Conservation (phyloP, 345 rosid genomes). For the Salix udensis region DNA sequence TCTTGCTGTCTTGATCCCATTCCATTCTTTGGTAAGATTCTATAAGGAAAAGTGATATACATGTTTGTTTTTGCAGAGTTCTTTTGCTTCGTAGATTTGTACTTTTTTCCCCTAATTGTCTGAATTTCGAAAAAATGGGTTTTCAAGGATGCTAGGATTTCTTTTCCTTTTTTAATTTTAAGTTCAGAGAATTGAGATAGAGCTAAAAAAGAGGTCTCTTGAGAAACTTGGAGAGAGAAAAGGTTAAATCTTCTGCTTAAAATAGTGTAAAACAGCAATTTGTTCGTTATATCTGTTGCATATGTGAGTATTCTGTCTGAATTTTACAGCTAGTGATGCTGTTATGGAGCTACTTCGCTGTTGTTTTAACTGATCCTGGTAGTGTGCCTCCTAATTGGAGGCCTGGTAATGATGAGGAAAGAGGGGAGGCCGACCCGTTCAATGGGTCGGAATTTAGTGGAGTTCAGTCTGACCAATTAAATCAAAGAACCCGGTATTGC, state of each 20-base stretch:
- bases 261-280: constrained; percentile 1
- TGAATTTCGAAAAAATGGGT: neutral
- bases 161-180: neutral
- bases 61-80: neutral
- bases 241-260: neutral
- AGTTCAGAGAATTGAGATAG: neutral
- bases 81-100: neutral
- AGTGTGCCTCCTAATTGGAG: constrained; percentile 90
- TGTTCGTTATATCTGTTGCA: neutral
- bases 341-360: constrained; percentile 93
- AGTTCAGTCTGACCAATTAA: constrained; percentile 51
- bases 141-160: neutral
- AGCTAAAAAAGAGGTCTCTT: neutral
- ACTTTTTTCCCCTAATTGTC: neutral
- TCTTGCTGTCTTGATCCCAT: constrained; percentile 54
- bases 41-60: neutral
- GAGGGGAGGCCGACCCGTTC: constrained; percentile 75
- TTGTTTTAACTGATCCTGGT: constrained; percentile 94
- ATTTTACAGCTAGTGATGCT: constrained; percentile 79
- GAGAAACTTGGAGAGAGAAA: neutral
- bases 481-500: constrained; percentile 70
- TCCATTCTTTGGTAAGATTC: constrained; percentile 70
- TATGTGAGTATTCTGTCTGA: constrained; percentile 10
- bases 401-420: constrained; percentile 66
- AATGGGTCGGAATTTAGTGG: constrained; percentile 53